Evolutionary conservation across 306 rosid species (phyloP).

Genomic region (Myrica gale): DNA sequence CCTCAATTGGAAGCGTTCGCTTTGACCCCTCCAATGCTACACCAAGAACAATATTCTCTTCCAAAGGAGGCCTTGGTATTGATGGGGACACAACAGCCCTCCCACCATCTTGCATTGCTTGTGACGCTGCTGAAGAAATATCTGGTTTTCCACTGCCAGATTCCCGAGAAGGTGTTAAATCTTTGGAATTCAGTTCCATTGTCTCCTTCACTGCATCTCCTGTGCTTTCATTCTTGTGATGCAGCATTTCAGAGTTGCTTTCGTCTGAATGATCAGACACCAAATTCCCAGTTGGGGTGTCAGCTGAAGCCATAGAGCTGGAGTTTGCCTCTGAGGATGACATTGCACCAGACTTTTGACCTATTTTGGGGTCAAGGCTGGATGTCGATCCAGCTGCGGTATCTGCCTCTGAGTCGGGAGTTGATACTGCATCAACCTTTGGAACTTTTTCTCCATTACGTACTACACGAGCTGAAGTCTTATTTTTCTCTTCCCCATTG

Average conservation of each 20-base stretch:
- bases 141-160: constrained; percentile 45
- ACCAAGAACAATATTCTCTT: constrained; percentile 88
- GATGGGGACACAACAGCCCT: constrained; percentile 41
- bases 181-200: constrained; percentile 36
- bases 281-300: constrained; percentile 31
- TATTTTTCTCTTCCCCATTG: constrained; percentile 71
- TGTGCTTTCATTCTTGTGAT: constrained; percentile 42
- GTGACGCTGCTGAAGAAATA: constrained; percentile 33
- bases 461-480: constrained; percentile 52
- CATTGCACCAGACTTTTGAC: constrained; percentile 34
- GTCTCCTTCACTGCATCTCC: constrained; percentile 48
- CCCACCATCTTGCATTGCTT: constrained; percentile 60
- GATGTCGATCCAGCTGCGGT: constrained; percentile 9
- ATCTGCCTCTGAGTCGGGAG: constrained; percentile 35
- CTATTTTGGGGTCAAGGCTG: constrained; percentile 40
- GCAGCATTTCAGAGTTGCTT: constrained; percentile 43
- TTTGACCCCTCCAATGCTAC: constrained; percentile 96
- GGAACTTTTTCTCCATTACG: constrained; percentile 62
- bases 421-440: constrained; percentile 46
- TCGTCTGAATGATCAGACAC: constrained; percentile 40
- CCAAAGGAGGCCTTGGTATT: constrained; percentile 49
- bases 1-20: constrained; percentile 90
- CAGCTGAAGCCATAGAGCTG: constrained; percentile 45
- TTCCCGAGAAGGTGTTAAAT: constrained; percentile 32
- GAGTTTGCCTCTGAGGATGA: constrained; percentile 35